These are phyloP conservation scores for Syzygium grande DNA, from an alignment of 345 rosid genomes.

Conservation along the genomic window DNA sequence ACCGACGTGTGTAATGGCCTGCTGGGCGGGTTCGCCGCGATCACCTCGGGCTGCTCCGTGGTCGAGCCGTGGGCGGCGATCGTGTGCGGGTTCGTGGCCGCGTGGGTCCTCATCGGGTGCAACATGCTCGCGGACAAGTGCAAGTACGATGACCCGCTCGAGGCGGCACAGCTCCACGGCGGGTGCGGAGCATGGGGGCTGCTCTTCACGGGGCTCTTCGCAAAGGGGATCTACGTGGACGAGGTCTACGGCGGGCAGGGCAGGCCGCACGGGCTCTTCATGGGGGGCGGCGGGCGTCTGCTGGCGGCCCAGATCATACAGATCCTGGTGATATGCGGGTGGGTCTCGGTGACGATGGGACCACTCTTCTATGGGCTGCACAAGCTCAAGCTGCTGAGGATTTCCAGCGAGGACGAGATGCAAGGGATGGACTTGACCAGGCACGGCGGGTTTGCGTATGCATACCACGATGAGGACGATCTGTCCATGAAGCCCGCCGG, in stretches of 20 bases:
- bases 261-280: slow-evolving; percentile 11
- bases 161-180: slow-evolving; percentile 56
- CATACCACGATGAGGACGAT: slow-evolving; percentile 7
- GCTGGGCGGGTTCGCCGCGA: slow-evolving; percentile 19
- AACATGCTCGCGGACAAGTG: slow-evolving; percentile 35
- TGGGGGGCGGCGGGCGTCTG: slow-evolving; percentile 11
- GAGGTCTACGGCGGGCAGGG: slow-evolving; percentile 18
- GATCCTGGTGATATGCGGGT: slow-evolving; percentile 5
- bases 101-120: slow-evolving; percentile 44
- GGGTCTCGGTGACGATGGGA: slow-evolving; percentile 12
- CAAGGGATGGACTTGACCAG: slow-evolving; percentile 9
- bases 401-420: slow-evolving; percentile 10
- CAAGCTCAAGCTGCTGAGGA: slow-evolving; percentile 8
- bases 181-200: slow-evolving; percentile 57
- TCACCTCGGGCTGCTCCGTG: slow-evolving; percentile 43
- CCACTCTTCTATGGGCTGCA: slow-evolving; percentile 9
- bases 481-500: neutral
- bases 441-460: slow-evolving; percentile 14
- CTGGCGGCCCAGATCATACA: slow-evolving; percentile 7
- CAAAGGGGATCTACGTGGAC: slow-evolving; percentile 20
- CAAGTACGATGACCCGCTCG: slow-evolving; percentile 42
- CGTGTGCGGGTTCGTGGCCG: slow-evolving; percentile 37
- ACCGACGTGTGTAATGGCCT: slow-evolving; percentile 12
- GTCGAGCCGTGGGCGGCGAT: slow-evolving; percentile 58
- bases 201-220: slow-evolving; percentile 44